Percentiles rank a stretch among this genome's conserved stretches.
Conservation (phyloP, 805 yeast species). For the Barnettozyma vustinii region DNA sequence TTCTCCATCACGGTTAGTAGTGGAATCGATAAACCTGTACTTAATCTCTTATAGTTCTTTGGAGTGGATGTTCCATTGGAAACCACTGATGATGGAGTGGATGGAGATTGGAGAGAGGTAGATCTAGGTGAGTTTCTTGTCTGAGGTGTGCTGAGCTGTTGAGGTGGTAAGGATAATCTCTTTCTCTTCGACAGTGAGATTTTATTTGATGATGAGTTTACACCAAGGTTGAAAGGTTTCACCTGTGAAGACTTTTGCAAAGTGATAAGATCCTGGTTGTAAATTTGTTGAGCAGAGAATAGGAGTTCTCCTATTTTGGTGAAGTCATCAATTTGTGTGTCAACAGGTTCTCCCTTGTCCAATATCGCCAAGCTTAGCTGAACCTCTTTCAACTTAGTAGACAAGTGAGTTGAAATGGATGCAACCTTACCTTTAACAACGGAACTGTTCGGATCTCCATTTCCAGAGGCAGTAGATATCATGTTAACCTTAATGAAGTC, state of each 20-base stretch:
- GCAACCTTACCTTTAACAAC: neutral
- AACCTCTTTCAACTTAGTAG: conserved; percentile 7
- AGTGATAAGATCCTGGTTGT: conserved; percentile 1
- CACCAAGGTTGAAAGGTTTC: conserved; percentile 11
- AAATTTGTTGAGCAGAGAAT: conserved; percentile 2
- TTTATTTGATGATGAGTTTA: neutral
- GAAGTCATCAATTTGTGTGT: conserved; percentile 10
- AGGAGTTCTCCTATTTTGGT: conserved; percentile 7
- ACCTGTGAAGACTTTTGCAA: conserved; percentile 6
- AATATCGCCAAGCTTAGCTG: conserved; percentile 6
- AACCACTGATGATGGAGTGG: conserved; percentile 1
- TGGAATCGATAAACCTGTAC: conserved; percentile 26
- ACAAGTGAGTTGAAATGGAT: conserved; percentile 1
- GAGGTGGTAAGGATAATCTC: conserved; percentile 19
- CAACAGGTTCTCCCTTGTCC: conserved; percentile 4
- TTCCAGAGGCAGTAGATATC: neutral
- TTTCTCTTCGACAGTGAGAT: conserved; percentile 15
- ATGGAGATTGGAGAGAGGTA: conserved; percentile 2
- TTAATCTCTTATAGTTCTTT: conserved; percentile 19
- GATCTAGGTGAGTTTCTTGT: conserved; percentile 10
- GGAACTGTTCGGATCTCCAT: neutral
- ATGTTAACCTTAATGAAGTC: conserved; percentile 3
- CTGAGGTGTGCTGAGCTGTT: conserved; percentile 8
- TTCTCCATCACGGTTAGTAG: conserved; percentile 26
- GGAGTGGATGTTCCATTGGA: conserved; percentile 6